These are phyloP conservation scores for Trichoderma sp. DNA, from an alignment of 2,329 filamentous ascomycete species.

Conservation along the genomic window DNA sequence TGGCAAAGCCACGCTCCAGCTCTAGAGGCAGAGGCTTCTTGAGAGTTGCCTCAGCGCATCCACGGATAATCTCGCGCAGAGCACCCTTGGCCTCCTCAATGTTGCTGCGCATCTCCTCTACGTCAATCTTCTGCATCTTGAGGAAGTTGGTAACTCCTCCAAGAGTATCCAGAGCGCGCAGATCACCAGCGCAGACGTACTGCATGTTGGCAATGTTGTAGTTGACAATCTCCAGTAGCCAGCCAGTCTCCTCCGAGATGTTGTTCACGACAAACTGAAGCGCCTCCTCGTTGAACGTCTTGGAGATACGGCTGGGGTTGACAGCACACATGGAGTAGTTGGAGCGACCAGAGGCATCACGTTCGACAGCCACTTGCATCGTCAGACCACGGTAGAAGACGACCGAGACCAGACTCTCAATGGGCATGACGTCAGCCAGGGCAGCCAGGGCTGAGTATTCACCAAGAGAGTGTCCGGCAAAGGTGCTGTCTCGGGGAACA, in stretches of 20 bases:
- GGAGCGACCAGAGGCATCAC: slow-evolving; percentile 85
- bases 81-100: slow-evolving; percentile 90
- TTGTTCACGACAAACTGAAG: slow-evolving; percentile 96
- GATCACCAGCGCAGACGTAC: slow-evolving; percentile 69
- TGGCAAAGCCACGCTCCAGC: slow-evolving; percentile 92
- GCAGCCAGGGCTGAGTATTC: slow-evolving; percentile 97
- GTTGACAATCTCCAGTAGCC: slow-evolving; percentile 99
- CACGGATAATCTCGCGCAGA: slow-evolving; percentile 85
- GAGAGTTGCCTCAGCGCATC: slow-evolving; percentile 81
- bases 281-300: slow-evolving; percentile 97
- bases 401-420: slow-evolving; percentile 94
- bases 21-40: slow-evolving; percentile 85
- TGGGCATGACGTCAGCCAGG: slow-evolving; percentile 98
- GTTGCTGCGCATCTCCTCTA: slow-evolving; percentile 85
- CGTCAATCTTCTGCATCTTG: slow-evolving; percentile 96
- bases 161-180: slow-evolving; percentile 68
- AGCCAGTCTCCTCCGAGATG: slow-evolving; percentile 88
- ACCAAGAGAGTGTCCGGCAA: slow-evolving; percentile 95
- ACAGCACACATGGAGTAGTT: slow-evolving; percentile 99
- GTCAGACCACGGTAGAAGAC: slow-evolving; percentile 99
- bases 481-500: slow-evolving; percentile 92
- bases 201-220: slow-evolving; percentile 79
- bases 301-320: slow-evolving; percentile 96
- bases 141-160: slow-evolving; percentile 89
- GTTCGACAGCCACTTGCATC: slow-evolving; percentile 98